Base-by-base conservation (phyloP, 805 yeast species). In the Wickerhamomyces hampshirensis region DNA sequence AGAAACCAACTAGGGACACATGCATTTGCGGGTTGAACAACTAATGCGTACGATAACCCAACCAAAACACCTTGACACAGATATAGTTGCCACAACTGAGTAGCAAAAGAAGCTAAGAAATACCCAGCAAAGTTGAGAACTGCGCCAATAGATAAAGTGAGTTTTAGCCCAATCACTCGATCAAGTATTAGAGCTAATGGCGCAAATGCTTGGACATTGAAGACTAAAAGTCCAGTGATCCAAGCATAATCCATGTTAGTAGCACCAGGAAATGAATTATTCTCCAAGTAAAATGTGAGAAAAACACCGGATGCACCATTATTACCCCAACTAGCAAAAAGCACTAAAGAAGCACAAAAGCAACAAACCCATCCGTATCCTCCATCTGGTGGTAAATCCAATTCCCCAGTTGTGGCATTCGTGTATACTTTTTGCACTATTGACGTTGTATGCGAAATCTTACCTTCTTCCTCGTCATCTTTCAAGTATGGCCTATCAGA, bases 281-380 rank as follows among this genome's bases (percentile, higher is more conserved):
- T 52, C 29, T 71, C 68, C 17, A 81, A 44, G 50, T 79, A 83
- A 43, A 66, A 68, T 1, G 82, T 68, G 18, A 82, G 60, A 45
- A 77, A 80, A 5, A 83, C 69, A 19, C 86, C 81, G 4, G 80
- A 82, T 4, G 47, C 45, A 43, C 49, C 39, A 6, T 81, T 81
- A 44, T 82, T 71, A 12, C 93, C 93, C 89, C 91, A 83, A 0
- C 85, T 73, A 26, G 72, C 65, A 44, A 77, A 71, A 54, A 76
- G 75, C 28, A 76, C 59, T 4, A 75, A 34, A 19, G 67, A 60
- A 4, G 73, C 68, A 11, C 77, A 74, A 12, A 71, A 41, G 11
- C 73, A 70, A 15, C 79, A 65, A 0, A 80, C 75, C 83, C 86
- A 78, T 2, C 84, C 86, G 38, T 74, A 70, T 3, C 87, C 87